Percentiles rank a stretch among this genome's conserved stretches.
Conservation (phyloP, 2,329 filamentous ascomycete species). For the Cryphonectria parasitica region DNA sequence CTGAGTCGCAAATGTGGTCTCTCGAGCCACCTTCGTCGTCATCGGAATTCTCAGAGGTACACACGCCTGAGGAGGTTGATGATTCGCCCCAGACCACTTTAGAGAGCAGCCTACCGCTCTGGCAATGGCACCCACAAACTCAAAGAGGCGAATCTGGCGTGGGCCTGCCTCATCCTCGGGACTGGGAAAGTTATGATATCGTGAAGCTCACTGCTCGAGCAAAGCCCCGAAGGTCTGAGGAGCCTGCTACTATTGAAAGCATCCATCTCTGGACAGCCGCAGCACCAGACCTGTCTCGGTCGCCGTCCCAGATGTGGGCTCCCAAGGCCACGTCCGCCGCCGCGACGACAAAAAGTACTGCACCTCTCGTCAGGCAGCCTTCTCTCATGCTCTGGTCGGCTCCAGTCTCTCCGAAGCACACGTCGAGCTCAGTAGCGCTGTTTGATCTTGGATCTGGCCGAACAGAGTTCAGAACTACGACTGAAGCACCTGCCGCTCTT, state of each 20-base stretch:
- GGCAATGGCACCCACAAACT: slow-evolving; percentile 13
- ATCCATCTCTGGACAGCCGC: slow-evolving; percentile 32
- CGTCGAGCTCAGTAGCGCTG: slow-evolving; percentile 28
- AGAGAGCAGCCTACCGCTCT: slow-evolving; percentile 11
- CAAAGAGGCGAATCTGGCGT: slow-evolving; percentile 24
- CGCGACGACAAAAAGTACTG: not conserved
- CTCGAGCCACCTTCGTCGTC: not conserved
- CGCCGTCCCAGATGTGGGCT: slow-evolving; percentile 21
- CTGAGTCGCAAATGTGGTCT: slow-evolving; percentile 25
- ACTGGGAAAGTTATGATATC: slow-evolving; percentile 28
- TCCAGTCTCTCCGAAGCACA: slow-evolving; percentile 20
- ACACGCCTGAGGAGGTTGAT: not conserved
- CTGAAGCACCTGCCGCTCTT: slow-evolving; percentile 39
- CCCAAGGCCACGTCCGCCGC: not conserved
- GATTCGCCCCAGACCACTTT: not conserved
- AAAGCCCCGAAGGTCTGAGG: slow-evolving; percentile 28
- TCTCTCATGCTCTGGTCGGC: slow-evolving; percentile 30
- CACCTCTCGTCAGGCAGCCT: not conserved
- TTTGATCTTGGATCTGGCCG: slow-evolving; percentile 34
- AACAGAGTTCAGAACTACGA: slow-evolving; percentile 36
- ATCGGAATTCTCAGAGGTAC: not conserved
- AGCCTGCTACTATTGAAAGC: slow-evolving; percentile 27
- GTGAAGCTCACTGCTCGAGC: slow-evolving; percentile 22
- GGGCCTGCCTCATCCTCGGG: slow-evolving; percentile 28
- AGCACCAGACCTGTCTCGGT: not conserved